Base-by-base conservation (phyloP, 108 stramenopile genomes). In the Licmophora abbreviata region DNA sequence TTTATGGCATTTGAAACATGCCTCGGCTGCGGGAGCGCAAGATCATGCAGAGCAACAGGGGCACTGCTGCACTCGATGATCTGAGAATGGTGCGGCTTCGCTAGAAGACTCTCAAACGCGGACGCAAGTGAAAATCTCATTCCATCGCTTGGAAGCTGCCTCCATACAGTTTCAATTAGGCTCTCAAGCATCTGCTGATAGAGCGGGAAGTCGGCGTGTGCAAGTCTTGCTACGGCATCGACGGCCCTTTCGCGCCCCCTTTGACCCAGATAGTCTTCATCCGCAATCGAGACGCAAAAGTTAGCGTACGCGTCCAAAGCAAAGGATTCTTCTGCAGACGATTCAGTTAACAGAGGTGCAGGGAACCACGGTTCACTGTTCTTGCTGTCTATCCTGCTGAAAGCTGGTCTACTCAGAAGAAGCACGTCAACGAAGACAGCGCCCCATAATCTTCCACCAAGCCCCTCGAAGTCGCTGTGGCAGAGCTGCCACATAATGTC, bases 31-130 rank as follows among this genome's bases (percentile, higher is more conserved):
- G n/a, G n/a, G n/a, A n/a, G n/a, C n/a, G n/a, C n/a, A n/a, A n/a
- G n/a, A n/a, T n/a, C n/a, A n/a, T n/a, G n/a, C n/a, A n/a, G n/a
- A n/a, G n/a, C n/a, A n/a, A n/a, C n/a, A n/a, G n/a, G n/a, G n/a
- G n/a, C n/a, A n/a, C n/a, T n/a, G n/a, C n/a, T n/a, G n/a, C n/a
- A n/a, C 27, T 17, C 44, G 40, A 83, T 52, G 38, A 64, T 62
- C 49, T 93, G 87, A 3, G 79, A 63, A 67, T 88, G 82, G 45
- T 56, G 85, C 15, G 82, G 67, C 36, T 66, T 63, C 0, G 84
- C 59, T n/a, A 93, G 69, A 8, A 85, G 56, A 15, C 56, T 50
- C 61, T 87, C 87, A 22, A 93, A 46, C 8, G 68, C 53, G 27
- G 56, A 28, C 11, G 72, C 53, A 20, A 92, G 58, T 15, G 53